phyloP scores from a whole-genome alignment of 345 rosid genomes.

The Mangifera indica region DNA sequence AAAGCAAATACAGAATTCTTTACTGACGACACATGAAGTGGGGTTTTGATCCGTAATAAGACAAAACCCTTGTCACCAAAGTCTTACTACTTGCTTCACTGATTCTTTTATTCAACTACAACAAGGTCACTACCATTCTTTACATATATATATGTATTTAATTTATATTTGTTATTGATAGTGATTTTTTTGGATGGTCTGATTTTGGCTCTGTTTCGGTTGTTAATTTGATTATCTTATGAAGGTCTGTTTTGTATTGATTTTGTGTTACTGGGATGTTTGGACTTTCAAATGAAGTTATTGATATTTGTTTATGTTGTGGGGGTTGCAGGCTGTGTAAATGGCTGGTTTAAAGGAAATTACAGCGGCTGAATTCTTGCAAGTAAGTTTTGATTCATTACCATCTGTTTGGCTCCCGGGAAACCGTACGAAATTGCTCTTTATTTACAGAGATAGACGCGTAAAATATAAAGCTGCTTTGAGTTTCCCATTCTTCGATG shows the following conservation, averaged over 20 bases:
- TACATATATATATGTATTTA: background rate
- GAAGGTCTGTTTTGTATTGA: background rate
- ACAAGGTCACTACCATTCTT: background rate
- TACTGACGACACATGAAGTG: background rate
- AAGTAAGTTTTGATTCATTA: slow-evolving; percentile 24
- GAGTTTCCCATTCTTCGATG: background rate
- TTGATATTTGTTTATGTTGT: background rate
- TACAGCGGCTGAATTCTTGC: slow-evolving; percentile 40
- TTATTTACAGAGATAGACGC: too few species aligned
- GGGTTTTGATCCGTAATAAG: background rate
- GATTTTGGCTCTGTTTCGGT: background rate
- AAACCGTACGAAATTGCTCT: background rate
- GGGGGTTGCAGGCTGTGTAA: slow-evolving; percentile 12
- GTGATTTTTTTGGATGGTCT: background rate
- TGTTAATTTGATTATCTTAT: background rate
- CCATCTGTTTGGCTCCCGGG: background rate
- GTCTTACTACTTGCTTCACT: background rate
- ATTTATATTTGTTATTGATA: background rate
- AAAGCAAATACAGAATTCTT: too few species aligned
- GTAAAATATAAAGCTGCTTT: background rate
- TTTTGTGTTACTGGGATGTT: too few species aligned
- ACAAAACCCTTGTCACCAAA: background rate
- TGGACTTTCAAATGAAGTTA: background rate
- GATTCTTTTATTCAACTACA: too few species aligned
- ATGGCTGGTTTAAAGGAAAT: slow-evolving; percentile 40